phyloP scores from a whole-genome alignment of 2,329 filamentous ascomycete species.

The Stylonectria norvegica region DNA sequence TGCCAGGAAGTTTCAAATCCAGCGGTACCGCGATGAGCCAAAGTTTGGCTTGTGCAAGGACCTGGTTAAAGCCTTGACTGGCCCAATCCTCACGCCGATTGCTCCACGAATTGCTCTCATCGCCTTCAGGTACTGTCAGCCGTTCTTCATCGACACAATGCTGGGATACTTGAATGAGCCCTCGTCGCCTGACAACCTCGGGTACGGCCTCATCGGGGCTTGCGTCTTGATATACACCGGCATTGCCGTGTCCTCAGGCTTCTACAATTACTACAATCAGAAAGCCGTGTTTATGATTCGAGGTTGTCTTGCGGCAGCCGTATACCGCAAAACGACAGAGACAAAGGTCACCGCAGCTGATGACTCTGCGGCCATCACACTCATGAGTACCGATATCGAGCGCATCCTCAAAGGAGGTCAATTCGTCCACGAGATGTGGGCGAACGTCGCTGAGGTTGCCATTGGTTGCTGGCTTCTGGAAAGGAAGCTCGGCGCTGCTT shows the following conservation, averaged over 20 bases:
- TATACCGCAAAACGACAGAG: conserved; percentile 34
- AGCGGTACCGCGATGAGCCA: conserved; percentile 19
- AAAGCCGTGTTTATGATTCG: conserved; percentile 33
- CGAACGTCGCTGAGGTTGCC: conserved; percentile 38
- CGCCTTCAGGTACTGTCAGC: conserved; percentile 41
- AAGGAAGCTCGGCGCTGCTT: conserved; percentile 44
- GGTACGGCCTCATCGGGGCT: conserved; percentile 44
- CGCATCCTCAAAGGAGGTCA: conserved; percentile 34
- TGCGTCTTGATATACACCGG: conserved; percentile 38
- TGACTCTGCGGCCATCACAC: conserved; percentile 41
- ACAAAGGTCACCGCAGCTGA: conserved; percentile 32
- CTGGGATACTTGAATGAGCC: conserved; percentile 33
- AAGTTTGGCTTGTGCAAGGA: conserved; percentile 30
- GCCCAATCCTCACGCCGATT: conserved; percentile 34
- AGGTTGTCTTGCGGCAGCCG: conserved; percentile 29
- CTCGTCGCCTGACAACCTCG: conserved; percentile 20
- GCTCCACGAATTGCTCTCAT: conserved; percentile 36
- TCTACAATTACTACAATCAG: conserved; percentile 40
- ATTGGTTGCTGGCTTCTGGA: conserved; percentile 47
- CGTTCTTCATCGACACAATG: conserved; percentile 40
- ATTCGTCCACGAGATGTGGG: conserved; percentile 41
- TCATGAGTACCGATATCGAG: conserved; percentile 49
- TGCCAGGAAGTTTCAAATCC: conserved; percentile 17
- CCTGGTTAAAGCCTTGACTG: conserved; percentile 29
- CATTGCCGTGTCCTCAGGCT: conserved; percentile 37